These are phyloP conservation scores for Nannochloropsis oceanica DNA, from an alignment of 108 stramenopile species.

Conservation along the genomic window DNA sequence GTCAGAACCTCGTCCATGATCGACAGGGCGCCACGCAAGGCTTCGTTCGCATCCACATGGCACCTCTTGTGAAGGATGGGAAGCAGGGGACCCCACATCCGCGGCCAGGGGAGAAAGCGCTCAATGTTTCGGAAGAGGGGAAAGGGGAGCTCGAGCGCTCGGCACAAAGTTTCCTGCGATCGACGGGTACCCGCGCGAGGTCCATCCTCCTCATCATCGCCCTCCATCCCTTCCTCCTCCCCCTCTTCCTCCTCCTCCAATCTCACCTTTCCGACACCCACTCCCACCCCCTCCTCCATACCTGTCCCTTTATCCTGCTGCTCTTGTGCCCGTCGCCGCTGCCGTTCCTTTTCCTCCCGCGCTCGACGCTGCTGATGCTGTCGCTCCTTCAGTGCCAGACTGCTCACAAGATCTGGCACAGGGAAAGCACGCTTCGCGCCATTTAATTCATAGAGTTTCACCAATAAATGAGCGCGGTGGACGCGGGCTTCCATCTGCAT, in stretches of 20 bases:
- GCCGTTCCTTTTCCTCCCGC: background rate
- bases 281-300: background rate
- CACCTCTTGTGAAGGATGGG: slow-evolving; percentile 24
- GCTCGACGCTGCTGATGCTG: background rate
- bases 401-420: slow-evolving; percentile 19
- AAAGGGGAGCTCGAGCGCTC: slow-evolving; percentile 5
- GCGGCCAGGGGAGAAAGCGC: slow-evolving; percentile 32
- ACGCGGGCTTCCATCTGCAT: slow-evolving; percentile 4
- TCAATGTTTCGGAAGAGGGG: background rate
- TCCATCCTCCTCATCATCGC: background rate
- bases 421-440: slow-evolving; percentile 10
- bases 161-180: background rate
- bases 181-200: background rate
- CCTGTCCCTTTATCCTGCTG: background rate
- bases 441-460: background rate
- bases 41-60: slow-evolving; percentile 30
- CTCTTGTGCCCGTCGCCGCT: background rate
- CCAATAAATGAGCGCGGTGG: background rate
- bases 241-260: background rate
- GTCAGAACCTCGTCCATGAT: slow-evolving; percentile 37
- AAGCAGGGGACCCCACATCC: slow-evolving; percentile 27
- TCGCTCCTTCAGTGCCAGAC: slow-evolving; percentile 16
- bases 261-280: background rate
- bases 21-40: slow-evolving; percentile 20
- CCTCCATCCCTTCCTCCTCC: background rate